phyloP scores from a whole-genome alignment of 2,329 filamentous ascomycete species.

The Sclerotinia spermophila region DNA sequence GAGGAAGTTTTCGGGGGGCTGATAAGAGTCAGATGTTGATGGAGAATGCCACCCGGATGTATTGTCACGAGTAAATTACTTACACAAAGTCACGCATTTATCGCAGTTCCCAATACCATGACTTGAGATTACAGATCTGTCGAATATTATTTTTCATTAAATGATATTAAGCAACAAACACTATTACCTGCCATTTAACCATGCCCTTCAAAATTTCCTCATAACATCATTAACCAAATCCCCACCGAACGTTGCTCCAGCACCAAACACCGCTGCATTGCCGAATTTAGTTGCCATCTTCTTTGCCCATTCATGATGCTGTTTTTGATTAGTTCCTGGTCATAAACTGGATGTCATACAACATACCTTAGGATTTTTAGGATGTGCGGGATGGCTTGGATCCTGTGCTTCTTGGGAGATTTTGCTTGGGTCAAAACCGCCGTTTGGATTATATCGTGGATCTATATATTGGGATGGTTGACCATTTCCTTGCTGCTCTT shows the following conservation, averaged over 20 bases:
- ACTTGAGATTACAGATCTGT: neutral
- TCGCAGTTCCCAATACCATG: neutral
- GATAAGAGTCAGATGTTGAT: too few relatives aligned
- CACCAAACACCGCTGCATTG: conserved; percentile 36
- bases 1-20: too few relatives aligned
- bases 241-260: conserved; percentile 35
- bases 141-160: too few relatives aligned
- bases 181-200: neutral
- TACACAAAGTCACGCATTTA: neutral
- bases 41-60: too few relatives aligned
- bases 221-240: conserved; percentile 25
- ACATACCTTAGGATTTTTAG: conserved; percentile 31
- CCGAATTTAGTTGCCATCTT: conserved; percentile 33
- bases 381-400: conserved; percentile 35
- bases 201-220: conserved; percentile 4
- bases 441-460: conserved; percentile 29
- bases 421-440: conserved; percentile 25
- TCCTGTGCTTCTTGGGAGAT: conserved; percentile 35
- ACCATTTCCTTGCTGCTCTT: conserved; percentile 27
- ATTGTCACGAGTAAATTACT: too few relatives aligned
- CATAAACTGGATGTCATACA: neutral
- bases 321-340: neutral
- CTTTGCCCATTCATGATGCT: conserved; percentile 35
- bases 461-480: conserved; percentile 32
- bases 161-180: neutral